Evolutionary conservation across 306 rosid genomes (phyloP).

Genomic region (Begonia fuchsioides): DNA sequence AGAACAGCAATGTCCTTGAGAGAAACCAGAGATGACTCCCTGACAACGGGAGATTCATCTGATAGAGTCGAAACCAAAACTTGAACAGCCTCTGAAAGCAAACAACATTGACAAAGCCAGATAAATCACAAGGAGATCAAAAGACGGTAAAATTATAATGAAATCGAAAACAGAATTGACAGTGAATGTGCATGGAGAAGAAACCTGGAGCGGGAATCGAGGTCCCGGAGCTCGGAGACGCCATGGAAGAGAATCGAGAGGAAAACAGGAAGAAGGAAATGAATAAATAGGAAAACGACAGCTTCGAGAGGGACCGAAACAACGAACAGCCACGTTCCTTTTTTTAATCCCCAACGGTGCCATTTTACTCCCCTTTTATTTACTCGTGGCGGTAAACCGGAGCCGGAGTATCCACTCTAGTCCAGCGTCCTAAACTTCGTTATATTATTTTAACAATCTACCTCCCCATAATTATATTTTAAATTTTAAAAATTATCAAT

Average conservation of each 20-base stretch:
- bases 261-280: not conserved
- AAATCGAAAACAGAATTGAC: not conserved
- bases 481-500: too few species aligned
- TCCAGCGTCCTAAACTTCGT: too few species aligned
- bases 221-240: slow-evolving; percentile 35
- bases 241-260: slow-evolving; percentile 28
- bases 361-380: too few species aligned
- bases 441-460: too few species aligned
- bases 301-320: slow-evolving; percentile 2
- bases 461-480: too few species aligned
- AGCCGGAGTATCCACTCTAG: not conserved
- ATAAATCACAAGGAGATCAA: slow-evolving; percentile 5
- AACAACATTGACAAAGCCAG: not conserved
- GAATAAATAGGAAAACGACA: not conserved
- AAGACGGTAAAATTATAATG: not conserved
- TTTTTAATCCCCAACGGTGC: too few species aligned
- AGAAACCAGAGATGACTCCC: slow-evolving; percentile 70
- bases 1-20: slow-evolving; percentile 63
- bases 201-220: slow-evolving; percentile 68
- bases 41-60: slow-evolving; percentile 64
- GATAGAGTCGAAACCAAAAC: slow-evolving; percentile 67
- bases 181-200: not conserved
- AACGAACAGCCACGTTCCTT: not conserved
- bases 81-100: slow-evolving; percentile 65
- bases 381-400: too few species aligned